A percentile compares a stretch with the other conserved stretches of the same genome.
Evolutionary conservation across 1,139 yeast genomes (phyloP).

Genomic region (Chernovozyma sophiae-reginae): DNA sequence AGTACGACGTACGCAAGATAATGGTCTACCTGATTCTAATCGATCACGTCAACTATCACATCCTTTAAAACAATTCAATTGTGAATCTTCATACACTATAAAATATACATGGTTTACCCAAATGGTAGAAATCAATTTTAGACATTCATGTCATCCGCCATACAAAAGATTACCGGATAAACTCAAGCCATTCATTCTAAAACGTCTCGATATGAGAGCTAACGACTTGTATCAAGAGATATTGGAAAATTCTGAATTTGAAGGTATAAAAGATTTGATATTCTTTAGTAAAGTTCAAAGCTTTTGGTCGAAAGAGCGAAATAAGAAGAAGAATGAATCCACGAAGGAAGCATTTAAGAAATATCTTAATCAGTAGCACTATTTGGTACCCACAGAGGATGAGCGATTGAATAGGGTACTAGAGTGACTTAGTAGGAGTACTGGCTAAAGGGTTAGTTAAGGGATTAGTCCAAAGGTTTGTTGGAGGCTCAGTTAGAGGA

Average conservation of each 20-base stretch:
- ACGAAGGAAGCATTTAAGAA: constrained; percentile 17
- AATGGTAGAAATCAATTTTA: constrained; percentile 12
- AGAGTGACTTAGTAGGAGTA: no score
- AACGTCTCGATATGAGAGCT: constrained; percentile 16
- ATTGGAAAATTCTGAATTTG: constrained; percentile 10
- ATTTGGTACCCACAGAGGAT: background rate
- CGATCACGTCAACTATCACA: constrained; percentile 15
- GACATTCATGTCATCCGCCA: constrained; percentile 14
- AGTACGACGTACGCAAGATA: constrained; percentile 1
- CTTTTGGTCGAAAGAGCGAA: constrained; percentile 18
- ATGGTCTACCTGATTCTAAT: background rate
- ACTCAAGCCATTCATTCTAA: constrained; percentile 15
- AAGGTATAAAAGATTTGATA: constrained; percentile 13
- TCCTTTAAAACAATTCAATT: constrained; percentile 16
- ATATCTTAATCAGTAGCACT: constrained; percentile 10
- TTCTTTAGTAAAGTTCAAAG: constrained; percentile 18
- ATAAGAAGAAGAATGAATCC: constrained; percentile 12
- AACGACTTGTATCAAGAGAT: constrained; percentile 15
- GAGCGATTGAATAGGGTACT: no score
- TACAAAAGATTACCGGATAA: constrained; percentile 16
- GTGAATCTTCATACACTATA: constrained; percentile 15
- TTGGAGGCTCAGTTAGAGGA: no score
- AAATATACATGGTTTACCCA: constrained; percentile 15
- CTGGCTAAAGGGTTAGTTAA: no score
- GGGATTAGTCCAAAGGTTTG: no score